Conservation (phyloP, 2,329 filamentous ascomycete species). For the Alternaria angustiovoidea region DNA sequence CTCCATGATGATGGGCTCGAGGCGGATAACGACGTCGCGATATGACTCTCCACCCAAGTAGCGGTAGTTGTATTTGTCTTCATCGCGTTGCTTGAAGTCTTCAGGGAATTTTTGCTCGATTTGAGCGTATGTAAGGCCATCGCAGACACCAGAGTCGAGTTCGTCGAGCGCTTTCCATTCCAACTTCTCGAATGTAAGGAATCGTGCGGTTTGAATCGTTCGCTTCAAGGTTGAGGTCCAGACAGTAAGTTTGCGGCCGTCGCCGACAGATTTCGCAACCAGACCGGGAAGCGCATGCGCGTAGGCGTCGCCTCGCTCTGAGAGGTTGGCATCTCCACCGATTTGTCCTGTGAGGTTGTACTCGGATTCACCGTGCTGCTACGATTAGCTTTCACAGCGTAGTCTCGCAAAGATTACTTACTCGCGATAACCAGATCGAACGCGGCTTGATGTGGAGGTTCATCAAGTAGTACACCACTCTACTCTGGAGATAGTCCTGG, state of each 20-base stretch:
- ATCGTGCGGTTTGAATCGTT: constrained; percentile 89
- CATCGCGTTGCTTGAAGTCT: constrained; percentile 93
- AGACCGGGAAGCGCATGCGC: constrained; percentile 84
- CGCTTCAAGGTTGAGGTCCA: constrained; percentile 81
- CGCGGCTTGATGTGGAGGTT: constrained; percentile 97
- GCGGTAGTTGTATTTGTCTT: constrained; percentile 99
- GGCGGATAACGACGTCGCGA: constrained; percentile 94
- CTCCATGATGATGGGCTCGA: constrained; percentile 99
- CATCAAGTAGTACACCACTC: constrained; percentile 98
- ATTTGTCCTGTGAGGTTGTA: constrained; percentile 93
- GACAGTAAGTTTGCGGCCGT: constrained; percentile 71
- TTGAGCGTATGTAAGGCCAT: constrained; percentile 94
- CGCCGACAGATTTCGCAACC: constrained; percentile 84
- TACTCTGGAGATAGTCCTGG: constrained; percentile 93
- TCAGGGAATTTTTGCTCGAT: constrained; percentile 92
- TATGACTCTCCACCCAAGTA: constrained; percentile 97
- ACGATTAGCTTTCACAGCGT: constrained; percentile 21
- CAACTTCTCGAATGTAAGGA: constrained; percentile 90
- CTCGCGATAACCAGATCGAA: constrained; percentile 94
- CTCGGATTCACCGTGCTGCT: constrained; percentile 88
- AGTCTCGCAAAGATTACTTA: constrained; percentile 57
- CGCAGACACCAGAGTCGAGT: constrained; percentile 94
- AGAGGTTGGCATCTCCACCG: constrained; percentile 89
- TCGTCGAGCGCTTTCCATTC: constrained; percentile 99
- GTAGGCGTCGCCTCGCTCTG: constrained; percentile 85